Evolutionary conservation across 768 basidiomycete species (phyloP), one percentile per base, ranked within the genome.

Genomic region (Filobasidium floriforme): DNA sequence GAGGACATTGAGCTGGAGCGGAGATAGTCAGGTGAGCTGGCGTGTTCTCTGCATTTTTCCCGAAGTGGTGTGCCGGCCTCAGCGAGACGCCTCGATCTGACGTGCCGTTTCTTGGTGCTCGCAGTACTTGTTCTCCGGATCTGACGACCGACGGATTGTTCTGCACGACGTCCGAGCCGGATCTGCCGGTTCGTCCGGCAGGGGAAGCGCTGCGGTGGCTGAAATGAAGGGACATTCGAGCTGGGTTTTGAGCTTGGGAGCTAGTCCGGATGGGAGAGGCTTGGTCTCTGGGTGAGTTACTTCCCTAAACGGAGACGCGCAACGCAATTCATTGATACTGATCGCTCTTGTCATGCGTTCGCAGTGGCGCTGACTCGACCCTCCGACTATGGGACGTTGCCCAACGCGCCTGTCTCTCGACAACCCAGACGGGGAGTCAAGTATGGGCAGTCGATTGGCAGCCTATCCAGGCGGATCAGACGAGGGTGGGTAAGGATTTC

Each of bases 101-200:
- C 9, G 32, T 37, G 32, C 3, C 32, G 32, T 9, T 3, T 26
- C 55, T 24, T n/a, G 29, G 46, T 66, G 26, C 61, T 43, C 12
- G 14, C 61, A 96, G 92, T 83, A 90, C 61, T 82, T 97, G 2
- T 81, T 92, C 61, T 92, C 90, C 51, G 92, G 88, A 1, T 93
- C 91, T 2, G 92, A 97, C 76, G 92, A 94, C 79, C 91, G 90
- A 77, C 85, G 89, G 19, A 86, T 97, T 66, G 87, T 91, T 62
- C 79, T 94, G 59, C 90, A 94, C 77, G 92, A 97, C 74, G 89
- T 92, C 18, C 87, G 92, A 63, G 75, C 77, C 5, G 73, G 76
- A 12, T 73, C 73, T 6, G 67, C 69, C 26, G 81, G 87, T 0
- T 71, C 83, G 6, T 81, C 84, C 19, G 83, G 82, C 66, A 80